These are phyloP conservation scores for Neurospora sp. DNA, from an alignment of 2,329 filamentous ascomycete species.

Conservation along the genomic window DNA sequence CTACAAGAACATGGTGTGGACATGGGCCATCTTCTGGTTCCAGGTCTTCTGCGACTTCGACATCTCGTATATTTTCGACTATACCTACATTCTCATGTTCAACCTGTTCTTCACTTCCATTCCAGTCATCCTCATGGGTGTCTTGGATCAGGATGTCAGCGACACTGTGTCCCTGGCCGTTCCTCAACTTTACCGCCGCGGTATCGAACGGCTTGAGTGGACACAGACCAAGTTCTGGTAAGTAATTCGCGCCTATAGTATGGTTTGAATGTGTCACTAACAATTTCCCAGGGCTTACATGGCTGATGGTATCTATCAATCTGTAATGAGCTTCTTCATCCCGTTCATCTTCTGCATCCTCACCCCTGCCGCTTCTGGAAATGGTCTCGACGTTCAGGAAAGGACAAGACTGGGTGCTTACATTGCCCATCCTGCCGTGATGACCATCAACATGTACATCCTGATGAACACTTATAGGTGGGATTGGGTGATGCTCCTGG, in stretches of 20 bases:
- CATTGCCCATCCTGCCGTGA: slow-evolving; percentile 71
- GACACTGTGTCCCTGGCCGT: slow-evolving; percentile 90
- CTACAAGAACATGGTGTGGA: slow-evolving; percentile 99
- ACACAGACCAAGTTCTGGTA: slow-evolving; percentile 95
- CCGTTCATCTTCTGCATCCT: slow-evolving; percentile 69
- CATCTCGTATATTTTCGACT: slow-evolving; percentile 93
- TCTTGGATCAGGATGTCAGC: slow-evolving; percentile 92
- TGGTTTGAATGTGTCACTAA: slow-evolving; percentile 16
- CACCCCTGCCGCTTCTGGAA: slow-evolving; percentile 59
- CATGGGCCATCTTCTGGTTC: slow-evolving; percentile 93
- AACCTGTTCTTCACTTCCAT: slow-evolving; percentile 95
- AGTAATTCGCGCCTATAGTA: slow-evolving; percentile 22
- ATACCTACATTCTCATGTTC: slow-evolving; percentile 94
- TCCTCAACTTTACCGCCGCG: slow-evolving; percentile 87
- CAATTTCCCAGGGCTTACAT: slow-evolving; percentile 67
- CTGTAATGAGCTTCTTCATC: slow-evolving; percentile 85
- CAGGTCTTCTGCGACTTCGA: slow-evolving; percentile 94
- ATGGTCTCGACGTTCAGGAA: slow-evolving; percentile 68
- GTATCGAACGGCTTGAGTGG: slow-evolving; percentile 95
- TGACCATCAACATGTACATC: slow-evolving; percentile 90
- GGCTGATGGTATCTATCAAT: slow-evolving; percentile 90
- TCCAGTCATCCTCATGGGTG: slow-evolving; percentile 89
- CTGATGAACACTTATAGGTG: slow-evolving; percentile 94
- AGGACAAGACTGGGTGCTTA: slow-evolving; percentile 78
- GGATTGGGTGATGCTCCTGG: slow-evolving; percentile 90